phyloP scores from a whole-genome alignment of 1,139 yeast species.

The Wickerhamomyces sp. region DNA sequence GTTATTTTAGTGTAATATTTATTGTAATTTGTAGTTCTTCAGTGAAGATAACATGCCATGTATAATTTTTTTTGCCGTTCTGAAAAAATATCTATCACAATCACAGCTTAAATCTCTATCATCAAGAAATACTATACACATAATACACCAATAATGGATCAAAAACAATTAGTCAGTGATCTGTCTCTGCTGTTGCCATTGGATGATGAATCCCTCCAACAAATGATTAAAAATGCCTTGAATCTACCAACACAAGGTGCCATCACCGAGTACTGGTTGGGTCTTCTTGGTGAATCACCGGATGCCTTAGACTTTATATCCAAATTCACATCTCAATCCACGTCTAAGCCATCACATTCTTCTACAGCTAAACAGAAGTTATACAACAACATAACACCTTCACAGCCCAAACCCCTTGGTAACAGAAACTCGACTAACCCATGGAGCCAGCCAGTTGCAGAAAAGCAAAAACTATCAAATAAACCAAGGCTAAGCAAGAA shows the following conservation, averaged over 20 bases:
- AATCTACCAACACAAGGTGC: slow-evolving; percentile 39
- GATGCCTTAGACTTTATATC: slow-evolving; percentile 26
- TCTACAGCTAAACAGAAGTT: not conserved
- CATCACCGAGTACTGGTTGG: slow-evolving; percentile 44
- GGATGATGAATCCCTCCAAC: slow-evolving; percentile 35
- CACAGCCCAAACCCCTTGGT: not conserved
- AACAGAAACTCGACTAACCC: slow-evolving; percentile 5
- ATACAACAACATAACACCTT: not conserved
- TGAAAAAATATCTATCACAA: too few species aligned
- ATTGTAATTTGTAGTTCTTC: too few species aligned
- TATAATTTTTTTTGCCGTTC: too few species aligned
- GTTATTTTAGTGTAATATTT: too few species aligned
- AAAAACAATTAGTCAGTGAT: slow-evolving; percentile 8
- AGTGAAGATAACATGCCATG: too few species aligned
- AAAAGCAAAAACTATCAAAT: slow-evolving; percentile 23
- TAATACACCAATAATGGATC: slow-evolving; percentile 8
- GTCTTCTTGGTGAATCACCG: slow-evolving; percentile 48
- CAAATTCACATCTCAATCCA: slow-evolving; percentile 13
- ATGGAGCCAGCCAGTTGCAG: slow-evolving; percentile 15
- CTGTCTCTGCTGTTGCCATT: slow-evolving; percentile 42
- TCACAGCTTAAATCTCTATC: too few species aligned
- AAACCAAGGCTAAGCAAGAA: slow-evolving; percentile 9
- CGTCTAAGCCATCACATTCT: not conserved
- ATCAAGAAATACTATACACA: too few species aligned
- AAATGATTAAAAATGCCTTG: slow-evolving; percentile 47